phyloP scores from a whole-genome alignment of 148 eudicot species.

The Chenopodium quinoa region DNA sequence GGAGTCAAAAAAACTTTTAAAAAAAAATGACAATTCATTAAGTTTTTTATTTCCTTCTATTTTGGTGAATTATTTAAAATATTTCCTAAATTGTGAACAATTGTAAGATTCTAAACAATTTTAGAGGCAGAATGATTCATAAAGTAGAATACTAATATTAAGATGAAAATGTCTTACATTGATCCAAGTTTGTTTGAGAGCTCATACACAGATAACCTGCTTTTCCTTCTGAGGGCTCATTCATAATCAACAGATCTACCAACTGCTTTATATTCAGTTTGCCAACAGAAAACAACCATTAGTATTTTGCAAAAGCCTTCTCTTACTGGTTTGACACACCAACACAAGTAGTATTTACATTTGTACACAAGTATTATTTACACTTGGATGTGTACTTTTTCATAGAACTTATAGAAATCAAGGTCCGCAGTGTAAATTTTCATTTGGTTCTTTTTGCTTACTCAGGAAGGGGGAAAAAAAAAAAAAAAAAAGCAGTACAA shows the following conservation, averaged over 20 bases:
- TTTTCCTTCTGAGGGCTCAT: too few relatives aligned
- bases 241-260: not conserved
- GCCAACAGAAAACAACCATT: not conserved
- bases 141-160: too few relatives aligned
- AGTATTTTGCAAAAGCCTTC: not conserved
- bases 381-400: not conserved
- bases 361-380: slow-evolving; percentile 18
- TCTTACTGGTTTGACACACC: not conserved
- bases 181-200: too few relatives aligned
- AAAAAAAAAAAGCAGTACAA: not conserved
- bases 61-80: too few relatives aligned
- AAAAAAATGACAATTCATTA: too few relatives aligned
- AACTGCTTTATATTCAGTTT: not conserved
- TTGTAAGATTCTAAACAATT: too few relatives aligned
- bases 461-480: not conserved
- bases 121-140: too few relatives aligned
- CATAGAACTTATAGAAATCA: not conserved
- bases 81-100: too few relatives aligned
- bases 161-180: too few relatives aligned
- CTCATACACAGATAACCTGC: too few relatives aligned
- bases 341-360: slow-evolving; percentile 20
- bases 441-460: not conserved
- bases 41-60: too few relatives aligned
- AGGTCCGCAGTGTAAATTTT: not conserved
- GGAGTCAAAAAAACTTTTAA: too few relatives aligned